Conservation (phyloP, 1,284 basidiomycete species). For the Termitomyces sp. region DNA sequence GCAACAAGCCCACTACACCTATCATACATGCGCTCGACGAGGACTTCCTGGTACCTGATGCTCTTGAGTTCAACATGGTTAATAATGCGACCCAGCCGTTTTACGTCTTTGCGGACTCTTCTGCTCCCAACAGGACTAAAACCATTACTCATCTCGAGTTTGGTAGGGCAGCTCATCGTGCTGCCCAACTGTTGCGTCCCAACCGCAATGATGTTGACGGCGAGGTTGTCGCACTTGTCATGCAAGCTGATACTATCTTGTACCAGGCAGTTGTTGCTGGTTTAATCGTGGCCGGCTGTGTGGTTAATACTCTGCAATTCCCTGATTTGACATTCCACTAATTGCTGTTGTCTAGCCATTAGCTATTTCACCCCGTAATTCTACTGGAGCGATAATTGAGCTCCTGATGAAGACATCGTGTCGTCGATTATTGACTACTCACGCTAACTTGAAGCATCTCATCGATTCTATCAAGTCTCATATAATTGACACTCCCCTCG, state of each 20-base stretch:
- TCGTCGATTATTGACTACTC: constrained; percentile 25
- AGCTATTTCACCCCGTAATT: constrained; percentile 29
- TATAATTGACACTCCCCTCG: neutral
- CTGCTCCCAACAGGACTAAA: neutral
- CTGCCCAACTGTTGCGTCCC: constrained; percentile 19
- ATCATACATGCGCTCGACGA: constrained; percentile 12
- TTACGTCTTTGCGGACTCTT: constrained; percentile 14
- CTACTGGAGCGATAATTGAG: constrained; percentile 23
- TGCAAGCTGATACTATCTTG: constrained; percentile 17
- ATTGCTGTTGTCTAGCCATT: constrained; percentile 26
- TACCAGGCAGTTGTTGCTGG: constrained; percentile 21
- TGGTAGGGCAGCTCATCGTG: constrained; percentile 21
- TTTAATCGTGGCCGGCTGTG: constrained; percentile 18
- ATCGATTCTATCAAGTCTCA: constrained; percentile 20
- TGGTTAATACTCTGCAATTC: constrained; percentile 12
- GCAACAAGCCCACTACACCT: constrained; percentile 1
- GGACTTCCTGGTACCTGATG: constrained; percentile 15
- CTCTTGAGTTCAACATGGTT: constrained; percentile 16
- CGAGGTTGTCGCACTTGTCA: constrained; percentile 17
- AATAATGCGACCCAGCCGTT: constrained; percentile 13
- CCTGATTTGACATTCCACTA: neutral
- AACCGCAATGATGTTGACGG: constrained; percentile 15
- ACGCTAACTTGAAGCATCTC: constrained; percentile 19
- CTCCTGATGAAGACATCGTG: constrained; percentile 27
- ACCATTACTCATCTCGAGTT: constrained; percentile 21